Conservation (phyloP, 2,329 filamentous ascomycete species). For the Verticillium nubilum region DNA sequence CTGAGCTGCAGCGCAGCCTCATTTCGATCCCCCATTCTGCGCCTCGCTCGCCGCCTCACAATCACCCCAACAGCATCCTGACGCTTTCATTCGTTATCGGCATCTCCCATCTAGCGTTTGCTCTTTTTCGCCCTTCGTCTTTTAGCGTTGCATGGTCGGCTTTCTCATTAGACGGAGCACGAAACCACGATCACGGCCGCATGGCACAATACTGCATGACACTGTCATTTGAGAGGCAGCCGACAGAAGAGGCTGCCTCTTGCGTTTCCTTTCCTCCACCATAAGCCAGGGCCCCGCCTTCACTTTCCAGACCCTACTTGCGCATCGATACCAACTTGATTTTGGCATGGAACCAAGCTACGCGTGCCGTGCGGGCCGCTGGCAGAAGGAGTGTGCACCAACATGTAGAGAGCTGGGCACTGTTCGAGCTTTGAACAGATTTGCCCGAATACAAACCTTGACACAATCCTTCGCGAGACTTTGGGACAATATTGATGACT, state of each 20-base stretch:
- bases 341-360: background rate
- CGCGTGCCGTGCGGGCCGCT: background rate
- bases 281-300: background rate
- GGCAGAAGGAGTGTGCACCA: background rate
- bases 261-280: background rate
- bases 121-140: no score
- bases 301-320: background rate
- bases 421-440: no score
- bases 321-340: background rate
- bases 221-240: background rate
- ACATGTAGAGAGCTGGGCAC: background rate
- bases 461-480: no score
- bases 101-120: background rate
- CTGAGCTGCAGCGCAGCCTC: constrained; percentile 1
- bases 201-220: background rate
- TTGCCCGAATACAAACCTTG: no score
- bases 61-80: background rate
- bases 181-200: background rate
- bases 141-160: background rate
- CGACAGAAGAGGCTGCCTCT: background rate
- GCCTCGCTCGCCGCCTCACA: background rate
- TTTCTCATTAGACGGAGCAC: background rate
- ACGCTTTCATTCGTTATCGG: background rate
- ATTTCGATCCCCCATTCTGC: background rate
- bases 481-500: no score